Conservation (phyloP, 1,284 basidiomycete genomes). For the Melampsora americana region DNA sequence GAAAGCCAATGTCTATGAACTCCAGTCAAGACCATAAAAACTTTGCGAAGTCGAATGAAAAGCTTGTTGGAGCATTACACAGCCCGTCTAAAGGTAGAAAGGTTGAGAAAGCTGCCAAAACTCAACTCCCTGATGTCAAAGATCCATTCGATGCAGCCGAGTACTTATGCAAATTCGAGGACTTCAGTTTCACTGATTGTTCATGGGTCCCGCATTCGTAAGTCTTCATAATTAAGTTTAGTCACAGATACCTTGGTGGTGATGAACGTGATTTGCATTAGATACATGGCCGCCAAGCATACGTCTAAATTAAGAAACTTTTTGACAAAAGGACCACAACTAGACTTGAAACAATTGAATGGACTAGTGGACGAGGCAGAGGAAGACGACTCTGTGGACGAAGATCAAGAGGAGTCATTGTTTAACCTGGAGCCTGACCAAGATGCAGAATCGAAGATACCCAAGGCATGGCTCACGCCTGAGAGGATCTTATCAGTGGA, state of each 20-base stretch:
- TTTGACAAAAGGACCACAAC: constrained; percentile 40
- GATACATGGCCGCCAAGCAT: constrained; percentile 35
- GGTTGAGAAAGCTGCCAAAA: constrained; percentile 61
- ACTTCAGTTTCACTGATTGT: constrained; percentile 67
- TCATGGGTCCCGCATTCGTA: constrained; percentile 52
- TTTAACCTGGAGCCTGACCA: constrained; percentile 55
- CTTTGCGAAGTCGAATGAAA: constrained; percentile 34
- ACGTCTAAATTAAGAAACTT: constrained; percentile 42
- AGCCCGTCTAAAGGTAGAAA: constrained; percentile 48
- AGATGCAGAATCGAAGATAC: constrained; percentile 69
- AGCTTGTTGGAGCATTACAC: constrained; percentile 39
- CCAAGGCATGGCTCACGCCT: constrained; percentile 57
- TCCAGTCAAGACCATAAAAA: constrained; percentile 56
- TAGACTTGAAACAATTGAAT: constrained; percentile 47
- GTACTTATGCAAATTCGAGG: constrained; percentile 83
- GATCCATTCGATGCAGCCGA: constrained; percentile 65
- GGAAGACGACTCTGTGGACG: constrained; percentile 50
- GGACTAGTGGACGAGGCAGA: constrained; percentile 49
- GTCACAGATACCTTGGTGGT: not conserved
- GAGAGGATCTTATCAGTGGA: constrained; percentile 14
- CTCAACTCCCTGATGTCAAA: constrained; percentile 55
- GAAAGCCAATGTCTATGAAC: constrained; percentile 51
- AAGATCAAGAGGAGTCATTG: constrained; percentile 49
- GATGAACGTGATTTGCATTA: constrained; percentile 42
- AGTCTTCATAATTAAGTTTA: constrained; percentile 7